Percentiles rank a stretch among this genome's conserved stretches.
These are phyloP conservation scores for Leccinum olivaceopallidum DNA, from an alignment of 768 basidiomycete genomes.

Conservation along the genomic window DNA sequence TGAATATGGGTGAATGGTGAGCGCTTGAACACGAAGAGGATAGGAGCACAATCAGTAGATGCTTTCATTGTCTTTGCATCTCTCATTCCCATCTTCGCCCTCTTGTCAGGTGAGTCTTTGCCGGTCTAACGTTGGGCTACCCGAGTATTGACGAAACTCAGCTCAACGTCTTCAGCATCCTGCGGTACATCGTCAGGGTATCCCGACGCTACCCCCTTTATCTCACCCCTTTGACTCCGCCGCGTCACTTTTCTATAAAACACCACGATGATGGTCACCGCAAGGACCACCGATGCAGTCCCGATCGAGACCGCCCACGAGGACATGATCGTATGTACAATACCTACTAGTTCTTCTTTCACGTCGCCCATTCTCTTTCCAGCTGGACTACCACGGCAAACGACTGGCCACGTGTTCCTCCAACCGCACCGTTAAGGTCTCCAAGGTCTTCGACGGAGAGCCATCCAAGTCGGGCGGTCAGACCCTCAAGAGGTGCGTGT, in stretches of 20 bases:
- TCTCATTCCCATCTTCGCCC: too few species aligned
- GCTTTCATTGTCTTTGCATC: too few species aligned
- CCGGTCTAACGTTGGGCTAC: too few species aligned
- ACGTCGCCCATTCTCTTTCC: slow-evolving; percentile 1
- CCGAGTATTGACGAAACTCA: too few species aligned
- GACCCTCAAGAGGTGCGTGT: slow-evolving; percentile 75
- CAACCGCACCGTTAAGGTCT: slow-evolving; percentile 92
- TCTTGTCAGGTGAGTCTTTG: too few species aligned
- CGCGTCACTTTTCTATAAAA: neutral
- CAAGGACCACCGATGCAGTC: slow-evolving; percentile 64
- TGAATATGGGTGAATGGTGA: too few species aligned
- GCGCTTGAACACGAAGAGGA: too few species aligned
- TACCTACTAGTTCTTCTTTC: neutral
- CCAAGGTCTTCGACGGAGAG: slow-evolving; percentile 91
- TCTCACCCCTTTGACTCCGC: neutral
- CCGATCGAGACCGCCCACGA: slow-evolving; percentile 95
- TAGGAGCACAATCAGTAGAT: too few species aligned
- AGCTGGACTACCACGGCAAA: slow-evolving; percentile 96
- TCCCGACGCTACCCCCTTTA: too few species aligned
- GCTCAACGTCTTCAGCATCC: too few species aligned
- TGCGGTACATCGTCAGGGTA: too few species aligned
- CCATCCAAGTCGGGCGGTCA: slow-evolving; percentile 66
- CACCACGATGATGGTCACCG: slow-evolving; percentile 21
- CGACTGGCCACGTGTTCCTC: slow-evolving; percentile 96
- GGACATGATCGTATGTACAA: slow-evolving; percentile 86